Percentiles rank a stretch among this genome's conserved stretches.
Conservation (phyloP, 768 basidiomycete species). For the Fomitopsis pulvina region DNA sequence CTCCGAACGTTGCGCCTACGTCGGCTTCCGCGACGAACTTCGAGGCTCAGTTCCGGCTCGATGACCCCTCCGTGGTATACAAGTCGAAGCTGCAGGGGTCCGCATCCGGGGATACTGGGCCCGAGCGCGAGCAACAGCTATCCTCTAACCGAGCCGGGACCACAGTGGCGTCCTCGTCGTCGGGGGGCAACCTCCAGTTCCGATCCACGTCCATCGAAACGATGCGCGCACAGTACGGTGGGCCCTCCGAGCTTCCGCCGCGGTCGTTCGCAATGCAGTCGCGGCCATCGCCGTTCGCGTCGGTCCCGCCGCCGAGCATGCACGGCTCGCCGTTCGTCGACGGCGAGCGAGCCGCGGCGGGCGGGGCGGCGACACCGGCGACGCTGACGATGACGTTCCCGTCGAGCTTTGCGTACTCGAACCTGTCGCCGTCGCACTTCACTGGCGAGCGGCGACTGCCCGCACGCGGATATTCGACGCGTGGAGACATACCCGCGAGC, state of each 20-base stretch:
- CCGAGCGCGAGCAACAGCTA: not conserved
- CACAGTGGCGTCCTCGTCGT: not conserved
- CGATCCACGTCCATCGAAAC: not conserved
- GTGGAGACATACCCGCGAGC: slow-evolving; percentile 1
- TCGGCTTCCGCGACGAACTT: not conserved
- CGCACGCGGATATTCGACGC: not conserved
- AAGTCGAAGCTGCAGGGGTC: not conserved
- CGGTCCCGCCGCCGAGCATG: not conserved
- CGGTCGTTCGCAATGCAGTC: not conserved
- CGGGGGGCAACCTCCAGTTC: slow-evolving; percentile 1
- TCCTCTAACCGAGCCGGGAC: not conserved
- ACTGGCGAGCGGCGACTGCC: slow-evolving; percentile 4
- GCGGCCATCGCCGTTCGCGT: not conserved
- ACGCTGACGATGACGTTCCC: slow-evolving; percentile 16
- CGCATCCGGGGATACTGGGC: not conserved
- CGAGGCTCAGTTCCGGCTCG: not conserved
- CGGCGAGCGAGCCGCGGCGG: not conserved
- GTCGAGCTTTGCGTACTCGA: slow-evolving; percentile 18
- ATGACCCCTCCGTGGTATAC: not conserved
- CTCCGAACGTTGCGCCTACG: not conserved
- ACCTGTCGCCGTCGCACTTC: slow-evolving; percentile 19
- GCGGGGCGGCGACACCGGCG: not conserved
- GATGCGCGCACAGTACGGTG: slow-evolving; percentile 4
- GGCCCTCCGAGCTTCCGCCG: not conserved
- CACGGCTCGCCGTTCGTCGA: not conserved